phyloP scores from a whole-genome alignment of 805 yeast genomes.

The Suhomyces vadensis region DNA sequence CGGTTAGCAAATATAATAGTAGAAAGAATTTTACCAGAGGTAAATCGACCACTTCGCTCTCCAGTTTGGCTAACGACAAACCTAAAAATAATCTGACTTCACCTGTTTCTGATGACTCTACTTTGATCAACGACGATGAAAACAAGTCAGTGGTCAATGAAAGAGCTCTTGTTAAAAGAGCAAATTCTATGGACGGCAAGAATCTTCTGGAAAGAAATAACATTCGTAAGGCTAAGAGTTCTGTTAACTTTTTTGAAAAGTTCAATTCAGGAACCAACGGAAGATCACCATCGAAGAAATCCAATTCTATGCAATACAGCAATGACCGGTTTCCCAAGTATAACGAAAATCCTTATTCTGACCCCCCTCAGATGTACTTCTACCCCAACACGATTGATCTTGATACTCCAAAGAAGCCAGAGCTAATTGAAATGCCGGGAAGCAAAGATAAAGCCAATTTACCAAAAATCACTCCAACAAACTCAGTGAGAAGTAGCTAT shows the following conservation, averaged over 20 bases:
- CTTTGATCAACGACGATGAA: slow-evolving; percentile 15
- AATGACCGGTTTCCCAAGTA: slow-evolving; percentile 25
- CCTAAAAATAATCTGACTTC: neutral
- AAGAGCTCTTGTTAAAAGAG: neutral
- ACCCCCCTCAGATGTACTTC: slow-evolving; percentile 2
- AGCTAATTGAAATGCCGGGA: neutral
- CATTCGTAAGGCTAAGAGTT: slow-evolving; percentile 36
- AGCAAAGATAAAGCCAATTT: slow-evolving; percentile 30
- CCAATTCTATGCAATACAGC: slow-evolving; percentile 8
- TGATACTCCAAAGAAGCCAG: neutral
- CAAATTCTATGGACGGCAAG: slow-evolving; percentile 5
- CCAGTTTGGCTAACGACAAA: slow-evolving; percentile 4
- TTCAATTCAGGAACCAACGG: neutral
- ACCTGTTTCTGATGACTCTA: slow-evolving; percentile 14
- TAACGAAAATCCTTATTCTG: slow-evolving; percentile 29
- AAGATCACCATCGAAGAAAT: neutral
- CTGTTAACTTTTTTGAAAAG: slow-evolving; percentile 28
- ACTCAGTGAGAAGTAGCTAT: slow-evolving; percentile 35
- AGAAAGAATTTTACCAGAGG: slow-evolving; percentile 15
- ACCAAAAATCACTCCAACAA: slow-evolving; percentile 31
- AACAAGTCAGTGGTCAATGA: neutral
- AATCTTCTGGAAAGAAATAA: slow-evolving; percentile 6
- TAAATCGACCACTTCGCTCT: slow-evolving; percentile 24
- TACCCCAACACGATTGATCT: neutral
- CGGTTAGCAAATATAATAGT: slow-evolving; percentile 14